A percentile compares a stretch with the other conserved stretches of the same genome.
Evolutionary conservation across 257 asterid genomes (phyloP).

Genomic region (Primulina eburnea): DNA sequence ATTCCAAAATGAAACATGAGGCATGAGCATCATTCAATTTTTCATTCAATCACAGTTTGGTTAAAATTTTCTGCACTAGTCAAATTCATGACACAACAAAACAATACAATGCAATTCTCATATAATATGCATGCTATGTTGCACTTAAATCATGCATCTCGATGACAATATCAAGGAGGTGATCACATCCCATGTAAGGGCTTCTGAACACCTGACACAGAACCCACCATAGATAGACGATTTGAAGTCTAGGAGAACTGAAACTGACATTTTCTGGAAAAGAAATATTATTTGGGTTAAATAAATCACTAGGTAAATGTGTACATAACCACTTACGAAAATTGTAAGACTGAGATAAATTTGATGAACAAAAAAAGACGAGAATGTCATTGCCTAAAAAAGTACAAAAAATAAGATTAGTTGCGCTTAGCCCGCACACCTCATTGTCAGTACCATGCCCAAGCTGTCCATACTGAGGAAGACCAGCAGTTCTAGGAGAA

Average conservation of each 20-base stretch:
- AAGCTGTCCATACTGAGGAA: constrained; percentile 96
- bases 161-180: not conserved
- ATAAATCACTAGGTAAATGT: not conserved
- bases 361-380: not conserved
- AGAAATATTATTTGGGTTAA: too few species aligned
- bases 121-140: not conserved
- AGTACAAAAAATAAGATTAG: not conserved
- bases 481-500: constrained; percentile 84
- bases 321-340: not conserved
- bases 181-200: not conserved
- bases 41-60: not conserved
- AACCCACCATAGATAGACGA: not conserved
- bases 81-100: not conserved
- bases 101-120: not conserved
- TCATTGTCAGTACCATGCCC: constrained; percentile 96
- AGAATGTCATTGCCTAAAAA: not conserved
- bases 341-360: not conserved
- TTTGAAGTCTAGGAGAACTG: not conserved
- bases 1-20: not conserved
- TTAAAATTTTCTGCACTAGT: not conserved
- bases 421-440: constrained; percentile 52
- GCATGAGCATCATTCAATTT: not conserved
- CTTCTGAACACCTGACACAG: not conserved
- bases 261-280: not conserved
- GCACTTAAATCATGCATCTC: not conserved